phyloP scores from a whole-genome alignment of 139 green algal genomes.

The Edaphochlamys debaryana region DNA sequence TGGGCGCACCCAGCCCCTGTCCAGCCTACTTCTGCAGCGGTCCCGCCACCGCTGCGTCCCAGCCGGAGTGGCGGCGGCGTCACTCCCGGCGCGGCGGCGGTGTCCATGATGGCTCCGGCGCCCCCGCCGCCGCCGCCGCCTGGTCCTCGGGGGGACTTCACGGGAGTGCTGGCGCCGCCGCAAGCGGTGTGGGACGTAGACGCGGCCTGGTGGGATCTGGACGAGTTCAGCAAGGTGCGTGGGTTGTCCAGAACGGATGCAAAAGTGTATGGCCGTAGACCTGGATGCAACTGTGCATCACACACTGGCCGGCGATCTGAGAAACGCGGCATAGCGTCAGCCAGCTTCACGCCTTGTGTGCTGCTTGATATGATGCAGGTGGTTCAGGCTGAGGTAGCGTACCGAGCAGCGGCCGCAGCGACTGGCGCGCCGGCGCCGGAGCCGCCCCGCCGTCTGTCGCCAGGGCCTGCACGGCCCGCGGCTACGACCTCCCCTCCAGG shows the following conservation, averaged over 20 bases:
- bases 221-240: constrained; percentile 33
- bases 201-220: constrained; percentile 23
- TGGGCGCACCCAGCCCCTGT: too few relatives aligned
- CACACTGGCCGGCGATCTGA: too few relatives aligned
- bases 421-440: too few relatives aligned
- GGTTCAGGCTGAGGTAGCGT: constrained; percentile 21
- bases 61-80: not conserved
- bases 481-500: too few relatives aligned
- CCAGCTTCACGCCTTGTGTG: too few relatives aligned
- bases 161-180: constrained; percentile 16
- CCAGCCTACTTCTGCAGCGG: not conserved
- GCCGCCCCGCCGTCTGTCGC: too few relatives aligned
- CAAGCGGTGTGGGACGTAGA: constrained; percentile 37
- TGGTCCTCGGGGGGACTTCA: not conserved
- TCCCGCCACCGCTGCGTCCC: too few relatives aligned
- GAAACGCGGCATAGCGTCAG: too few relatives aligned
- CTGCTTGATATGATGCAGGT: constrained; percentile 2
- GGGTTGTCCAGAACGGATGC: too few relatives aligned
- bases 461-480: too few relatives aligned
- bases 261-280: too few relatives aligned
- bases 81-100: not conserved
- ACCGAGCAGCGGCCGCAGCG: not conserved
- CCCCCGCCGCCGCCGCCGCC: not conserved
- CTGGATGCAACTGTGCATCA: too few relatives aligned
- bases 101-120: not conserved